Conservation (phyloP, 768 basidiomycete species). For the Russula vinacea region DNA sequence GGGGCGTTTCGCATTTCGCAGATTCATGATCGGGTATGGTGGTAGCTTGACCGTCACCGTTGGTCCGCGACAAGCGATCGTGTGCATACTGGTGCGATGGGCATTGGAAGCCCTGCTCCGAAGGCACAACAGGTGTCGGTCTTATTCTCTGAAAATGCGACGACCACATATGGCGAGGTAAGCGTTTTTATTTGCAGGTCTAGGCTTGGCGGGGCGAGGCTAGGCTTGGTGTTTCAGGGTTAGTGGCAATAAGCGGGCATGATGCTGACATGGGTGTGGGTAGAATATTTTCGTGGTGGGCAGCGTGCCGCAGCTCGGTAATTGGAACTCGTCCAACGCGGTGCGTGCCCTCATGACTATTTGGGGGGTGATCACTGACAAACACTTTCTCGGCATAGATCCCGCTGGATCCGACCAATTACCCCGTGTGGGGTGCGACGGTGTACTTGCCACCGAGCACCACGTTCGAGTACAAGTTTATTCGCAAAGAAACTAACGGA, state of each 20-base stretch:
- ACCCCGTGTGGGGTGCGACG: conserved; percentile 54
- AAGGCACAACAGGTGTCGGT: conserved; percentile 15
- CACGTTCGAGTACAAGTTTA: conserved; percentile 58
- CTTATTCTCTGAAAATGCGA: conserved; percentile 51
- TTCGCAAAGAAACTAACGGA: conserved; percentile 53
- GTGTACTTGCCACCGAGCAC: conserved; percentile 50
- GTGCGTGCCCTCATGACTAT: conserved; percentile 36
- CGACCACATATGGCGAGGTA: conserved; percentile 57
- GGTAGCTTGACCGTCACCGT: conserved; percentile 33
- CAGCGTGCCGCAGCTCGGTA: conserved; percentile 52
- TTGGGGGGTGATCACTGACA: not conserved
- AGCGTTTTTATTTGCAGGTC: conserved; percentile 17
- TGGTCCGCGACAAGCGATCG: conserved; percentile 32
- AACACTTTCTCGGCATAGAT: conserved; percentile 38
- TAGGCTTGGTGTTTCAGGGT: not conserved
- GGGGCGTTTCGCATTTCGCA: not conserved
- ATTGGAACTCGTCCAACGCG: conserved; percentile 48
- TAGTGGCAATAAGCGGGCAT: not conserved
- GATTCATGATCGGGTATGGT: conserved; percentile 25
- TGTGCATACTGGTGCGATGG: conserved; percentile 30
- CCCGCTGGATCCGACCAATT: conserved; percentile 48
- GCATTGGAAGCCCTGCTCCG: not conserved
- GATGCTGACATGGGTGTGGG: not conserved
- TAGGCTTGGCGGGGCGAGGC: too few relatives aligned
- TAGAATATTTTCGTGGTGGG: conserved; percentile 63